Evolutionary conservation across 1,284 basidiomycete genomes (phyloP).

Genomic region (Apiotrichum akiyoshidainum): DNA sequence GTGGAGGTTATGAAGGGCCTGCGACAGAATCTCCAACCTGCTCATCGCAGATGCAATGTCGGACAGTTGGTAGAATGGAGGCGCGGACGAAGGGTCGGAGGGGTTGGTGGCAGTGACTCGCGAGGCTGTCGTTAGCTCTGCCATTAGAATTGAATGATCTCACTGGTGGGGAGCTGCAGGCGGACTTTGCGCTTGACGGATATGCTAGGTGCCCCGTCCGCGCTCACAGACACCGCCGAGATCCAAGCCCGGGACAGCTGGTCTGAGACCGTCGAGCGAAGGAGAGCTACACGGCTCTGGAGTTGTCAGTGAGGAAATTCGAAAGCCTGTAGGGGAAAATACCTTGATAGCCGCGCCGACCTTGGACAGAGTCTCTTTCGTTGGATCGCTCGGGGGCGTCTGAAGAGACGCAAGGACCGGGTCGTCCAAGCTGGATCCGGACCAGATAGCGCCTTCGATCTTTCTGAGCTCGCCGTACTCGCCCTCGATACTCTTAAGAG

Average conservation of each 20-base stretch:
- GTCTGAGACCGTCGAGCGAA: slow-evolving; percentile 8
- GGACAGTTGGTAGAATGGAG: background rate
- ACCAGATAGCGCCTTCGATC: slow-evolving; percentile 38
- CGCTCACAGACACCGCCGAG: background rate
- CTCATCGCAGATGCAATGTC: background rate
- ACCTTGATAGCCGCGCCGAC: slow-evolving; percentile 19
- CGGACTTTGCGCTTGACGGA: background rate
- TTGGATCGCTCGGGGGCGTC: background rate
- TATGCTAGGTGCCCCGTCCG: background rate
- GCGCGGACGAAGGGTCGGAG: background rate
- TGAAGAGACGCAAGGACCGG: slow-evolving; percentile 24
- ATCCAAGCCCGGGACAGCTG: slow-evolving; percentile 5
- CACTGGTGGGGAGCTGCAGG: background rate
- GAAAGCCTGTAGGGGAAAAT: background rate
- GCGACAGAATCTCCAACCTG: background rate
- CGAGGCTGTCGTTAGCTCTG: background rate
- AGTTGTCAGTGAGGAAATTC: background rate
- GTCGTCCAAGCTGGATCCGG: slow-evolving; percentile 28
- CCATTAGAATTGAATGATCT: background rate
- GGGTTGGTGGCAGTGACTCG: background rate
- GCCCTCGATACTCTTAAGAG: slow-evolving; percentile 17
- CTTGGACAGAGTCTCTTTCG: background rate
- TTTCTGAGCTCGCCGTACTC: slow-evolving; percentile 18
- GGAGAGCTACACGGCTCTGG: background rate
- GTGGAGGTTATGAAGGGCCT: slow-evolving; percentile 18